These are phyloP conservation scores for Lichtheimia ramosa DNA, from an alignment of 371 early-diverging fungal species.

Conservation along the genomic window DNA sequence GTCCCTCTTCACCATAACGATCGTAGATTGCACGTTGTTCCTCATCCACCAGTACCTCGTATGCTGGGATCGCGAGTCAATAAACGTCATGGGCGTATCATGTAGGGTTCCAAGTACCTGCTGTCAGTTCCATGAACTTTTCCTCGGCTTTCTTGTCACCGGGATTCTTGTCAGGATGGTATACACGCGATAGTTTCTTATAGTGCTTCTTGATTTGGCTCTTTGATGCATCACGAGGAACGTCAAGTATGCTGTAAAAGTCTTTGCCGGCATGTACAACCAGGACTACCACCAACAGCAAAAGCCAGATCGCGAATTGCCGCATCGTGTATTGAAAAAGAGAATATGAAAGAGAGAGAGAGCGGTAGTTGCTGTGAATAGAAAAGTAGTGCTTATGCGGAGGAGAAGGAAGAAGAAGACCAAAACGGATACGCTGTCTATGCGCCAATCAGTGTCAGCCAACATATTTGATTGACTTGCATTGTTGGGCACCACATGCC, in stretches of 20 bases:
- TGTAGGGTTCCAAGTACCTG: conserved; percentile 37
- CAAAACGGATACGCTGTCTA: too few species aligned
- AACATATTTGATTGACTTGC: too few species aligned
- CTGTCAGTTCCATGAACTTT: conserved; percentile 90
- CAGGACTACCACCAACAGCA: conserved; percentile 8
- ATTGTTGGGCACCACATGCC: too few species aligned
- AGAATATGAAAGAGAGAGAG: too few species aligned
- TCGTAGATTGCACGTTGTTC: conserved; percentile 93
- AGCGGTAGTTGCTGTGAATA: too few species aligned
- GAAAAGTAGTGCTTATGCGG: too few species aligned
- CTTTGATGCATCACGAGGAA: conserved; percentile 75
- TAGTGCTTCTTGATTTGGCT: conserved; percentile 93
- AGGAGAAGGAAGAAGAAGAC: too few species aligned
- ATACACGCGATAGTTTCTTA: conserved; percentile 83
- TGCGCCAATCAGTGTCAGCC: too few species aligned
- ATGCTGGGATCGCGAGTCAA: conserved; percentile 57
- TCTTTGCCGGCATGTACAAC: conserved; percentile 31
- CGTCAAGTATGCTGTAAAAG: conserved; percentile 74
- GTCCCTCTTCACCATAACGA: conserved; percentile 91
- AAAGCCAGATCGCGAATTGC: conserved; percentile 12
- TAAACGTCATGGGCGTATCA: background rate
- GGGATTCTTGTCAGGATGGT: conserved; percentile 93
- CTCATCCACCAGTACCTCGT: conserved; percentile 88
- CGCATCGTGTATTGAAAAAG: conserved; percentile 4
- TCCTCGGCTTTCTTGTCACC: conserved; percentile 76